These are phyloP conservation scores for Fonsecaea nubica DNA, from an alignment of 2,329 filamentous ascomycete genomes.

Conservation along the genomic window DNA sequence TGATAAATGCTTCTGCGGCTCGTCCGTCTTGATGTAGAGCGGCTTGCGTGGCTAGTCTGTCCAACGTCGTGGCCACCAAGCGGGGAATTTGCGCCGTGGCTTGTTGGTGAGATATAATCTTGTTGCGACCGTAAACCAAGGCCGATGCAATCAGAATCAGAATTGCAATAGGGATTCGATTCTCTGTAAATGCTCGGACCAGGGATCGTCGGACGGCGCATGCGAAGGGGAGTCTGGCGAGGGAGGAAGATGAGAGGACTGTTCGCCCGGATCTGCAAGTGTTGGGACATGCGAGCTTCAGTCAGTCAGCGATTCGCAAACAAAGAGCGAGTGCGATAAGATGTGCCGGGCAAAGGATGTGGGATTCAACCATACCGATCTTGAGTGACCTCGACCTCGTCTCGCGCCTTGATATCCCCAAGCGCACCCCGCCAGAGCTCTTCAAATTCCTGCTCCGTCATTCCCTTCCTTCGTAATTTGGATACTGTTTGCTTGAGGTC, in stretches of 20 bases:
- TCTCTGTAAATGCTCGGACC: constrained; percentile 57
- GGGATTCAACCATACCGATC: constrained; percentile 62
- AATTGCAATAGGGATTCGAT: constrained; percentile 59
- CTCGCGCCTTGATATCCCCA: constrained; percentile 59
- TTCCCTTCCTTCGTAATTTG: constrained; percentile 77
- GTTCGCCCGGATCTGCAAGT: constrained; percentile 60
- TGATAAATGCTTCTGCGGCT: constrained; percentile 78
- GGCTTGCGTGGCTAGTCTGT: constrained; percentile 82
- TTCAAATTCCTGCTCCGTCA: constrained; percentile 88
- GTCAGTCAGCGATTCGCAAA: constrained; percentile 40
- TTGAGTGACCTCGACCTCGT: constrained; percentile 64
- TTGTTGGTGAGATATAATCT: constrained; percentile 67
- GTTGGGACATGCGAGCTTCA: constrained; percentile 32
- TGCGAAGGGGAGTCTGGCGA: constrained; percentile 86
- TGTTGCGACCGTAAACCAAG: constrained; percentile 68
- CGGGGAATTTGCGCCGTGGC: constrained; percentile 77
- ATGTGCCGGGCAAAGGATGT: constrained; percentile 34
- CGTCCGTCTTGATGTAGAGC: constrained; percentile 72
- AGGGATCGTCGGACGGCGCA: constrained; percentile 60
- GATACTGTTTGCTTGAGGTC: constrained; percentile 79
- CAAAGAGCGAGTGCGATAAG: constrained; percentile 34
- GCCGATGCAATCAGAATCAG: constrained; percentile 54
- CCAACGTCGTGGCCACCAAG: constrained; percentile 82
- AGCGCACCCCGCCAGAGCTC: constrained; percentile 69
- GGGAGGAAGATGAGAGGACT: constrained; percentile 81